These are phyloP conservation scores for Vanrija pseudolonga DNA, from an alignment of 1,284 basidiomycete genomes.

Conservation along the genomic window DNA sequence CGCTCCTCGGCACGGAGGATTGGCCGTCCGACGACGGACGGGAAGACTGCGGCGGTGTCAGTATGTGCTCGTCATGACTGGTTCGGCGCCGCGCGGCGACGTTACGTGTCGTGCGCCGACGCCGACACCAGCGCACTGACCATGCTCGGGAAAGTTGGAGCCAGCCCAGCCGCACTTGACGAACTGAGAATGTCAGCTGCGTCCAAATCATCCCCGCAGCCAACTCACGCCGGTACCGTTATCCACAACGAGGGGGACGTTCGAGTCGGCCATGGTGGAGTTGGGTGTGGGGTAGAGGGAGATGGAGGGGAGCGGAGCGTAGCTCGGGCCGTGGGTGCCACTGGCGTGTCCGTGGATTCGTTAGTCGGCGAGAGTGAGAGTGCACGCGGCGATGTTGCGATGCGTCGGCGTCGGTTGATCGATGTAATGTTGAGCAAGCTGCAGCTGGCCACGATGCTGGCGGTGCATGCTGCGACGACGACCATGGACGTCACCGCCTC, in stretches of 20 bases:
- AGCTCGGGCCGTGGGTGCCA: not conserved
- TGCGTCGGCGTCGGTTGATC: not conserved
- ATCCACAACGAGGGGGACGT: constrained; percentile 80
- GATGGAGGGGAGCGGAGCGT: not conserved
- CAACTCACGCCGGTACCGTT: constrained; percentile 89
- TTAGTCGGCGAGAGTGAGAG: not conserved
- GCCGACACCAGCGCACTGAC: constrained; percentile 50
- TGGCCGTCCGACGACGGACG: constrained; percentile 92
- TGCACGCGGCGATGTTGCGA: too few relatives aligned
- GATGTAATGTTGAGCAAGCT: not conserved
- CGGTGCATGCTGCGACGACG: not conserved
- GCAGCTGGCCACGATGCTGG: not conserved
- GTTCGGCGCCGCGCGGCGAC: not conserved
- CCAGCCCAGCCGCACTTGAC: constrained; percentile 98
- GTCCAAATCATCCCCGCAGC: not conserved
- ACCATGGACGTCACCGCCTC: not conserved
- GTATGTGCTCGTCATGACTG: not conserved
- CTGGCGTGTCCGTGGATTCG: not conserved
- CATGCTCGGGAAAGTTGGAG: constrained; percentile 97
- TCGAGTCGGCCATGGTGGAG: constrained; percentile 25
- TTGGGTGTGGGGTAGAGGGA: not conserved
- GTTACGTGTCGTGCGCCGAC: not conserved
- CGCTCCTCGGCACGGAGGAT: constrained; percentile 97
- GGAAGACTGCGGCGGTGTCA: constrained; percentile 65
- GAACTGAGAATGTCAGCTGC: constrained; percentile 58